Evolutionary conservation across 495 filamentous ascomycete genomes (phyloP).

Genomic region (Podospora pseudocomata): DNA sequence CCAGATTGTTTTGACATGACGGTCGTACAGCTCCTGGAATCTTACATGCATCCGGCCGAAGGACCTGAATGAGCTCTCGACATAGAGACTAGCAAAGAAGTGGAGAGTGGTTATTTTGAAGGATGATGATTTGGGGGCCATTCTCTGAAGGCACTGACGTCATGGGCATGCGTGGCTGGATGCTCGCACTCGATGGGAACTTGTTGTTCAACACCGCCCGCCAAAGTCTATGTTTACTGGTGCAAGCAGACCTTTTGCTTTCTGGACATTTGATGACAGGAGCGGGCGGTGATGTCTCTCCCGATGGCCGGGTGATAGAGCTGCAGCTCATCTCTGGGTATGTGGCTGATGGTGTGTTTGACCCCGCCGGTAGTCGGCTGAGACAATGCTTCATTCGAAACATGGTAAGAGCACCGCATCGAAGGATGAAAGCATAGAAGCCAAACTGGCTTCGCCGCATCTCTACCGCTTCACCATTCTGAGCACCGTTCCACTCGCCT

Average conservation of each 20-base stretch:
- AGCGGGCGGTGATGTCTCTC: neutral
- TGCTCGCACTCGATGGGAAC: neutral
- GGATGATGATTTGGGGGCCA: too few relatives aligned
- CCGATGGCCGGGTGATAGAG: neutral
- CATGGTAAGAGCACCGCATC: neutral
- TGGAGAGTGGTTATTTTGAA: neutral
- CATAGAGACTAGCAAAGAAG: too few relatives aligned
- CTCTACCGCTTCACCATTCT: neutral
- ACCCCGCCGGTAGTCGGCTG: neutral
- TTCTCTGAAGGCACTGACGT: neutral
- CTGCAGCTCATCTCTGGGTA: neutral
- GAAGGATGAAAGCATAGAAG: neutral
- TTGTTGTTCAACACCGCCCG: neutral
- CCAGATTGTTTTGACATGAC: neutral
- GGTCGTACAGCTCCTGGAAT: neutral
- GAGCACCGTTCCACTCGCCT: neutral
- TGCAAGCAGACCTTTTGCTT: neutral
- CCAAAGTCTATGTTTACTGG: neutral
- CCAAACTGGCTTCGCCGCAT: neutral
- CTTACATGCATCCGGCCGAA: neutral
- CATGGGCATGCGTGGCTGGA: neutral
- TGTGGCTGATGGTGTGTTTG: neutral
- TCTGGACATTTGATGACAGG: neutral
- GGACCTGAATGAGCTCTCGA: too few relatives aligned
- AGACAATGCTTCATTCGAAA: neutral